These are phyloP conservation scores for Hypoxylon cercidicola DNA, from an alignment of 495 filamentous ascomycete genomes.

Conservation along the genomic window DNA sequence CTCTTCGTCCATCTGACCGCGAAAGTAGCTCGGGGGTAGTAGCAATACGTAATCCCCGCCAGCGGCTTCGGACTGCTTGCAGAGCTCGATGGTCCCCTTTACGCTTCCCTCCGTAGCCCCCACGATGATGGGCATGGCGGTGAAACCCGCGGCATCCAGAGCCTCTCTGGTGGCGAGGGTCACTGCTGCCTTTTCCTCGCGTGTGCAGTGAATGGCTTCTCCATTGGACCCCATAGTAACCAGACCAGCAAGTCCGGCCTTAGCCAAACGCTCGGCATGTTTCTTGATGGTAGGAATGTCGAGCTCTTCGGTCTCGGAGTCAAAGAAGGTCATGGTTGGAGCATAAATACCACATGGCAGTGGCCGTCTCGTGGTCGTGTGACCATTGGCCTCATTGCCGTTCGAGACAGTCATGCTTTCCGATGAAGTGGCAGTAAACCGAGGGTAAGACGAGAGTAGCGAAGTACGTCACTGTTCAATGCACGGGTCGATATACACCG, in stretches of 20 bases:
- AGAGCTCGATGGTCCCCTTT: slow-evolving; percentile 77
- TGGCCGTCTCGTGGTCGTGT: slow-evolving; percentile 62
- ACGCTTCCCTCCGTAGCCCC: slow-evolving; percentile 83
- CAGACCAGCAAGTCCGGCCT: slow-evolving; percentile 82
- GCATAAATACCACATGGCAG: slow-evolving; percentile 88
- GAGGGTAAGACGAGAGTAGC: slow-evolving; percentile 12
- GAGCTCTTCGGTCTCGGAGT: slow-evolving; percentile 81
- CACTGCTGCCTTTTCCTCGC: slow-evolving; percentile 77
- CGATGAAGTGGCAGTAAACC: slow-evolving; percentile 7
- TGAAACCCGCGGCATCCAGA: slow-evolving; percentile 82
- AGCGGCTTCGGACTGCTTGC: slow-evolving; percentile 71
- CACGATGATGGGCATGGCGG: slow-evolving; percentile 79
- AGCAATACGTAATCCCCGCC: slow-evolving; percentile 84
- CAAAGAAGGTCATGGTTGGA: slow-evolving; percentile 92
- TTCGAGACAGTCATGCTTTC: slow-evolving; percentile 52
- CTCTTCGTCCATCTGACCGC: slow-evolving; percentile 78
- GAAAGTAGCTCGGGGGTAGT: slow-evolving; percentile 86
- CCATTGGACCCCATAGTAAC: slow-evolving; percentile 93
- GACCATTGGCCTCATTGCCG: slow-evolving; percentile 49
- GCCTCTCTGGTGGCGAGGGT: slow-evolving; percentile 83
- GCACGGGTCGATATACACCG: slow-evolving; percentile 31
- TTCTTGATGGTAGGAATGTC: slow-evolving; percentile 81
- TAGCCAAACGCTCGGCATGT: slow-evolving; percentile 82
- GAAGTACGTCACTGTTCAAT: slow-evolving; percentile 19
- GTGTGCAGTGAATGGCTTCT: slow-evolving; percentile 84